Evolutionary conservation across 2,329 filamentous ascomycete genomes (phyloP).

Genomic region (Scedosporium boydii): DNA sequence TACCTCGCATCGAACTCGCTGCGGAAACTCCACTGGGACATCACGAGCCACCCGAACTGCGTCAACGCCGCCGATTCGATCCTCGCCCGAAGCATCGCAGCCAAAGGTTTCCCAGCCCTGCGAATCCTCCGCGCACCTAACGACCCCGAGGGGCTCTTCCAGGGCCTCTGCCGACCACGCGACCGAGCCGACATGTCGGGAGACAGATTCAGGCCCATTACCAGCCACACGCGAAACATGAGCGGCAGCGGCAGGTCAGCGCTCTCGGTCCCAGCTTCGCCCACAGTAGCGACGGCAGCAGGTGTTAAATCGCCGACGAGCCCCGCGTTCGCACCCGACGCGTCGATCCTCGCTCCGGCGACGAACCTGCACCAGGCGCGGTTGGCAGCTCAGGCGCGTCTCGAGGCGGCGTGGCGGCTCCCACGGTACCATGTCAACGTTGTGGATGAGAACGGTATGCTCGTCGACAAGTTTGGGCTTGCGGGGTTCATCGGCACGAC

Average conservation of each 20-base stretch:
- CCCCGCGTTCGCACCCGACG: constrained; percentile 18
- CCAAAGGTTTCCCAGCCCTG: constrained; percentile 54
- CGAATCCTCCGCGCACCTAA: constrained; percentile 52
- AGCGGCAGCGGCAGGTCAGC: background rate
- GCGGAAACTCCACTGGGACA: constrained; percentile 53
- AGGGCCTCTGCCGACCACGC: constrained; percentile 56
- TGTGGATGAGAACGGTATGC: constrained; percentile 37
- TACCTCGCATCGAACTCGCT: constrained; percentile 50
- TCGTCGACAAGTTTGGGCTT: constrained; percentile 44
- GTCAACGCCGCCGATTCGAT: constrained; percentile 47
- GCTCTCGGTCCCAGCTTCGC: background rate
- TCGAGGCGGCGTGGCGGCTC: constrained; percentile 45
- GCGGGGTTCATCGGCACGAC: constrained; percentile 53
- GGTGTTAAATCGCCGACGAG: constrained; percentile 22
- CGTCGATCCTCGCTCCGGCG: constrained; percentile 16
- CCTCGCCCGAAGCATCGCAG: constrained; percentile 52
- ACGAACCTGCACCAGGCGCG: constrained; percentile 44
- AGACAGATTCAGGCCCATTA: constrained; percentile 31
- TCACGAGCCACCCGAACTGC: constrained; percentile 38
- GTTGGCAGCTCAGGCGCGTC: constrained; percentile 54
- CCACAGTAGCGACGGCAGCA: constrained; percentile 9
- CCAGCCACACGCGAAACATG: constrained; percentile 3
- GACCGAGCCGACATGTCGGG: constrained; percentile 41
- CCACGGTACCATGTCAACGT: constrained; percentile 53
- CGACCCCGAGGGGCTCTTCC: constrained; percentile 61